Base-by-base conservation (phyloP, 345 rosid genomes). In the Mangifera indica region DNA sequence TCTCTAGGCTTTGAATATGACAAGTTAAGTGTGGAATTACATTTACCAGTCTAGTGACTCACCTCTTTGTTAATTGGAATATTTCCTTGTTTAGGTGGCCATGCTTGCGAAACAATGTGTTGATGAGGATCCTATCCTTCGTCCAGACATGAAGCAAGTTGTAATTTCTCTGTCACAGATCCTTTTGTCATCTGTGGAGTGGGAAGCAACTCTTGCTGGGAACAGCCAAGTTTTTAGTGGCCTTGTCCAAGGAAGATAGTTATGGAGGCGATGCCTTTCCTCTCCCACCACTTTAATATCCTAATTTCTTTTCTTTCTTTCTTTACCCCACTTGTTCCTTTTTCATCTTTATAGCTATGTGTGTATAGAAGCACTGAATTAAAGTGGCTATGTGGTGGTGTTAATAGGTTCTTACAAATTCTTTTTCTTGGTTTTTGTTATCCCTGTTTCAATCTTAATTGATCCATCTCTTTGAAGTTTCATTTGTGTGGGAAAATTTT, bases 161-260 rank as follows among this genome's bases (percentile, higher is more conserved):
- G 40, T 34, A 34, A 34, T 34, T 34, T 34, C 40, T 22, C 80
- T 94, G 24, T 94, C 98, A 20, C 98, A 94, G 79, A 89, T 89
- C 64, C 97, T 90, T 62, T 72, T 94, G 75, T 90, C 98, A 24
- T 90, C 98, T 8, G 86, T 92, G 14, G 98, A 94, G 83, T 94
- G 98, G 98, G 98, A 94, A 81, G 98, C 98, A 70, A 94, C 98
- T 61, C 95, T 94, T 60, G 98, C 98, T 1, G 98, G 98, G 58
- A 92, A 84, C 80, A 94, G 97, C 79, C 98, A 94, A 80, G 97
- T 94, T 63, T 94, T 94, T 76, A 94, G 98, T 65, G 98, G 98
- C 61, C 91, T 94, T 55, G 97, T 94, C 71, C 98, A 90, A 81
- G 98, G 98, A 83, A 86, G 98, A 84, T 94, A 81, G 76, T 42